Evolutionary conservation across 2,329 filamentous ascomycete species (phyloP).

Genomic region (Fusarium sp.): DNA sequence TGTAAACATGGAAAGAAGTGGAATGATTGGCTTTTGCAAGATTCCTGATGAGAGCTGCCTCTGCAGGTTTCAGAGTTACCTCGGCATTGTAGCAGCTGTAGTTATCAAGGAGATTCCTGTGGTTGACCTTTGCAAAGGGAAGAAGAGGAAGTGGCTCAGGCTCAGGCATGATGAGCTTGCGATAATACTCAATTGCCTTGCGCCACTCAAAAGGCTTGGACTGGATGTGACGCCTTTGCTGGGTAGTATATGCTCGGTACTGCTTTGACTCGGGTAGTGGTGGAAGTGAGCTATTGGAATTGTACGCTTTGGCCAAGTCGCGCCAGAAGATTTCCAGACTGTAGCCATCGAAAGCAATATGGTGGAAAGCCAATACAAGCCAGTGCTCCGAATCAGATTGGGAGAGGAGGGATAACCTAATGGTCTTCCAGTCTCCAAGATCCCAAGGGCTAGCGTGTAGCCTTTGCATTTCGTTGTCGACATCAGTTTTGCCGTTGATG

Average conservation of each 20-base stretch:
- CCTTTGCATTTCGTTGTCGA: neutral
- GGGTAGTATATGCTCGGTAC: neutral
- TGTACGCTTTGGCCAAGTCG: slow-evolving; percentile 12
- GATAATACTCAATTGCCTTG: slow-evolving; percentile 12
- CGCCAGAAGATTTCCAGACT: slow-evolving; percentile 16
- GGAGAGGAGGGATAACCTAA: slow-evolving; percentile 2
- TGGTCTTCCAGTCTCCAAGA: neutral
- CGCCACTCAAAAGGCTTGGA: slow-evolving; percentile 14
- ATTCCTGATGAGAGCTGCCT: slow-evolving; percentile 6
- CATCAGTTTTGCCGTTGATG: neutral
- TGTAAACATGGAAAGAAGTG: slow-evolving; percentile 20
- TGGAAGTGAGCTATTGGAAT: neutral
- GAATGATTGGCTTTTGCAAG: slow-evolving; percentile 5
- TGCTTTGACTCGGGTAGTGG: slow-evolving; percentile 1
- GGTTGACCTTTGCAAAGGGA: neutral
- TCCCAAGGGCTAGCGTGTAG: neutral
- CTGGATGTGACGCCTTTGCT: neutral
- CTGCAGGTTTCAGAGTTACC: neutral
- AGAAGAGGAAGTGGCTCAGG: slow-evolving; percentile 1
- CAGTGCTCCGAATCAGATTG: neutral
- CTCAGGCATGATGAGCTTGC: slow-evolving; percentile 10
- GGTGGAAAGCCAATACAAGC: slow-evolving; percentile 6
- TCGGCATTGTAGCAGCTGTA: slow-evolving; percentile 9
- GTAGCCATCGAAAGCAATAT: slow-evolving; percentile 11
- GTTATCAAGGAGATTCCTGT: slow-evolving; percentile 13